Base-by-base conservation (phyloP, 225 moss, liverwort and hornwort genomes). In the Physcomitrellopsis africana region DNA sequence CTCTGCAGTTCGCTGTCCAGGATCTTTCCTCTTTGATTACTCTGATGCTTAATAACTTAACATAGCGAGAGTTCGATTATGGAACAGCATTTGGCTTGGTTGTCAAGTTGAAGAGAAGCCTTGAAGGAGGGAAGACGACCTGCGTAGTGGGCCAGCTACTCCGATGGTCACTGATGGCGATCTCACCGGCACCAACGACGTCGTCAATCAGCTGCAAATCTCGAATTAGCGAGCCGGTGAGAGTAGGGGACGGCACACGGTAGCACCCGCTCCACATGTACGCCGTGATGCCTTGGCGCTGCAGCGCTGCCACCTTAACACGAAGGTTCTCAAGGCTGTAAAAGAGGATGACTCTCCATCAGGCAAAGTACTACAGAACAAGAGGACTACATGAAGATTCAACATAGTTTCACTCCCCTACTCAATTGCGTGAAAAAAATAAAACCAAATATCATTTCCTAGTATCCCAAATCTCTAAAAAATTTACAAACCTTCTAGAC, bases 201-300 rank as follows among this genome's bases (percentile, higher is more conserved):
- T 96, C 92, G 29, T 94, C 85, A 60, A 96, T 87, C 10, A 96
- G 90, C 61, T 92, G 89, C 76, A 96, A 67, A 78, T 96, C 96
- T 41, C 94, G 89, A 41, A 94, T 51, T 32, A 96, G 83, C 11
- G 96, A 92, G 48, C 96, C 96, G 2, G 96, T 96, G 58, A 96
- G 87, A 17, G 96, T 94, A 37, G 91, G 96, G 9, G 96, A 91
- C 3, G 96, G 96, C 49, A 96, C 86, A 37, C 90, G 89, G 73
- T 96, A 94, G 75, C 96, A 92, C 59, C 96, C 96, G 68, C 96
- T 94, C 96, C 96, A 96, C 90, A 94, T 94, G 72, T 80, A 87
- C 51, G 92, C 92, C 62, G 89, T 89, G 55, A 96, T 70, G 58
- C 96, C 94, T 71, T 94, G 87, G 3, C 79, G 81, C 70, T 79